These are phyloP conservation scores for Neofusicoccum cordaticola DNA, from an alignment of 2,329 filamentous ascomycete genomes.

Conservation along the genomic window DNA sequence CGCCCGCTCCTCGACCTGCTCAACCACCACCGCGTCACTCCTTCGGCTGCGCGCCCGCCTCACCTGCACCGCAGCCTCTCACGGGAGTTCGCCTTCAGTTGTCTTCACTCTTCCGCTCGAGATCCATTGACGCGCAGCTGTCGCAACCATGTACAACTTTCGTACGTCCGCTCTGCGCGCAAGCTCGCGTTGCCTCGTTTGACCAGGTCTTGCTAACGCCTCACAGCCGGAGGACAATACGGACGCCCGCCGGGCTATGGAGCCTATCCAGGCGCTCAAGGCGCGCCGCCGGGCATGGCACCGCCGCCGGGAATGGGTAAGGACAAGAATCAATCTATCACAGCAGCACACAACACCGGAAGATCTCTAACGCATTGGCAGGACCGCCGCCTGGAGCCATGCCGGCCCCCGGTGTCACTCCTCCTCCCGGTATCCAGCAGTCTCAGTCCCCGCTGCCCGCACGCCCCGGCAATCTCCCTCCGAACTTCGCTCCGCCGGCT, in stretches of 20 bases:
- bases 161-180: constrained; percentile 18
- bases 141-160: constrained; percentile 35
- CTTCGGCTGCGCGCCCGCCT: neutral
- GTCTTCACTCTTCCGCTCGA: neutral
- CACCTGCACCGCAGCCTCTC: neutral
- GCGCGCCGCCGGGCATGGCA: constrained; percentile 64
- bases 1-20: neutral
- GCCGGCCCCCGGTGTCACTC: constrained; percentile 72
- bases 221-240: constrained; percentile 57
- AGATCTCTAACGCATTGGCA: constrained; percentile 31
- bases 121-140: constrained; percentile 19
- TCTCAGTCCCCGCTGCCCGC: constrained; percentile 70
- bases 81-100: neutral
- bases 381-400: constrained; percentile 67
- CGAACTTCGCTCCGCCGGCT: constrained; percentile 81
- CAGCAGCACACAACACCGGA: neutral
- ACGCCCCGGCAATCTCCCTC: constrained; percentile 75
- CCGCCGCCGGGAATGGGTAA: constrained; percentile 81
- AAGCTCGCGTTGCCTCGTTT: neutral
- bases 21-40: constrained; percentile 7
- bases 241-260: constrained; percentile 72
- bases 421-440: constrained; percentile 75
- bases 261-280: constrained; percentile 61
- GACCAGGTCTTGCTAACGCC: constrained; percentile 22
- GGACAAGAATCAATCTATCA: constrained; percentile 26